phyloP scores from a whole-genome alignment of 228 moss, liverwort and hornwort genomes.

The Sphagnum magellanicum region DNA sequence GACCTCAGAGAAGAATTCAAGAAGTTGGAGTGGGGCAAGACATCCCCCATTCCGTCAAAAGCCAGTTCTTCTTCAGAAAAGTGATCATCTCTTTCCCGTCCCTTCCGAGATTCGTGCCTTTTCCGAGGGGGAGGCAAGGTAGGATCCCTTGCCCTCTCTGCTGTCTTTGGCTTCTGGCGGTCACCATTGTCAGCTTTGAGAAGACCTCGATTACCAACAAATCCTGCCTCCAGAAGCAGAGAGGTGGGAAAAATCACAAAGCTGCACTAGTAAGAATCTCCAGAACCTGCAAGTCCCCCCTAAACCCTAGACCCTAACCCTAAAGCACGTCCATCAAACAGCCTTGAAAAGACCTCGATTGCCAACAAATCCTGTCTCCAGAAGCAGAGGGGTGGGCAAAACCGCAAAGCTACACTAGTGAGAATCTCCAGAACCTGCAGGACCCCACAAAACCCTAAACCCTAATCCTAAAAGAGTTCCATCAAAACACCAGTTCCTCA shows the following conservation, averaged over 20 bases:
- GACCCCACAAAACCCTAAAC: too few relatives aligned
- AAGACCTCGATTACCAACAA: background rate
- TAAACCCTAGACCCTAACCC: too few relatives aligned
- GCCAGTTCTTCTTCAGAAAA: slow-evolving; percentile 59
- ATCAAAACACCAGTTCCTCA: too few relatives aligned
- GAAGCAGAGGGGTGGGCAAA: too few relatives aligned
- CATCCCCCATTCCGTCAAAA: slow-evolving; percentile 48
- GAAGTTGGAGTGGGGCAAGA: slow-evolving; percentile 26
- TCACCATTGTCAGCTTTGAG: slow-evolving; percentile 5
- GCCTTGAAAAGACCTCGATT: background rate
- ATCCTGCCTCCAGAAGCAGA: background rate
- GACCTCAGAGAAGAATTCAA: slow-evolving; percentile 43
- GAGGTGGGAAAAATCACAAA: too few relatives aligned
- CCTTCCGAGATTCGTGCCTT: slow-evolving; percentile 19
- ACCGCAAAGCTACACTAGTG: too few relatives aligned
- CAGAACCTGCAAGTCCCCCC: too few relatives aligned
- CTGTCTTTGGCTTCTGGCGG: slow-evolving; percentile 9
- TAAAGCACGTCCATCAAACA: too few relatives aligned
- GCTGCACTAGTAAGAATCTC: too few relatives aligned
- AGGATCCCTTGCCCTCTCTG: slow-evolving; percentile 9
- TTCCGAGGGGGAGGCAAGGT: slow-evolving; percentile 11
- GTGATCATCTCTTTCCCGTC: slow-evolving; percentile 28
- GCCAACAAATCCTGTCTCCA: background rate
- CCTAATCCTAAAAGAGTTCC: too few relatives aligned
- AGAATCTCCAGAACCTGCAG: too few relatives aligned